Evolutionary conservation across 148 eudicot species (phyloP), one percentile per base, ranked within the genome.

Genomic region (Limonium bicolor): DNA sequence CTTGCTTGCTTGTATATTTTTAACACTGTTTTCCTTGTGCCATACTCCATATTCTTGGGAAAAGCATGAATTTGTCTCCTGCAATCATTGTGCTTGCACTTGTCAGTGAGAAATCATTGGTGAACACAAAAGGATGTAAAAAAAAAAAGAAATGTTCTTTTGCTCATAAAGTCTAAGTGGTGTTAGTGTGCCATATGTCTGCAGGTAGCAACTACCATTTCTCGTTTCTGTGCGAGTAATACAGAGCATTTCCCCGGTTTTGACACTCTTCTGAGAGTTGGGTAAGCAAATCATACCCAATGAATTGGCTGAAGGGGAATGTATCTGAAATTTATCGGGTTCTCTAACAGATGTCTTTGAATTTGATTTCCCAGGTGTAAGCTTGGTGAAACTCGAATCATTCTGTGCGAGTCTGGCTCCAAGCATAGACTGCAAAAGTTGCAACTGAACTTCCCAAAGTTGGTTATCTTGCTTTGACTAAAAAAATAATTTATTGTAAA

Each of bases 401-500:
- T 92, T 46, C 36, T 85, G 36, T 81, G 99, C 43, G 99, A 92
- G 70, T 50, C 86, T 13, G 95, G 94, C 33, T 63, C 65, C 8
- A 81, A 56, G 65, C 99, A 92, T 70, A 78, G 72, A 38, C 49
- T 85, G 69, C 99, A 85, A 58, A 92, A 92, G 68, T 51, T 92
- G 70, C 99, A 92, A 56, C 78, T 92, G 61, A 92, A 85, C 60
- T 92, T 85, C 54, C 95, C 99, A 21, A 78, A 92, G 99, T 90
- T 19, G 43, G 76, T 58, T 55, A 5, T n/a, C n/a, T 16, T 42
- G 18, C 27, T 15, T 33, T 22, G 5, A 23, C 46, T 12, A 24
- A 20, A 18, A 23, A 43, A 25, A 5, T 43, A 11, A 11, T 22
- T 41, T 21, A 41, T 17, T 17, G 3, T 35, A 15, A 35, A 3